Evolutionary conservation across 2,329 filamentous ascomycete species (phyloP), one percentile per base, ranked within the genome.

Genomic region (Ophiosphaerella korrae): DNA sequence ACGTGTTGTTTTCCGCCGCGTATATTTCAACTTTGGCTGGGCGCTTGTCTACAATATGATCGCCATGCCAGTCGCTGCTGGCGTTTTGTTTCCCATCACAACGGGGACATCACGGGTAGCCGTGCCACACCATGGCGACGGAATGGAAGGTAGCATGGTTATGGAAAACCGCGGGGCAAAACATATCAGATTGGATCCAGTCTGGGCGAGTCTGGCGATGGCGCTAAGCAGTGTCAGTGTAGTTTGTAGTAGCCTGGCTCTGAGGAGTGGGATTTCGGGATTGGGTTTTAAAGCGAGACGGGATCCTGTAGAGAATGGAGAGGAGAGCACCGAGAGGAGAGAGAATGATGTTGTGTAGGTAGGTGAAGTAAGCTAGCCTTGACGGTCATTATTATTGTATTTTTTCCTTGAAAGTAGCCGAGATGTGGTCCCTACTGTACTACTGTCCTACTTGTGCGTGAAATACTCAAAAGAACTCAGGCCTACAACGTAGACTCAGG

Each of bases 121-220:
- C 62, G 67, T 57, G 68, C 72, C 57, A 48, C 66, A 68, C 44
- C 57, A 70, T 33, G 66, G 65, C 4, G 39, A 69, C 3, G 66
- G 57, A 0, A 69, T 68, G 67, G 57, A 68, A 37, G 66, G 57
- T 2, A 65, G 64, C 1, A 64, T 69, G 66, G 71, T 64, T 21
- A 79, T 78, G 40, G 70, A 72, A 3, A 64, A 68, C 14, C 48
- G 44, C 7, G 67, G 64, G 2, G 81, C 79, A 1, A 68, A 70
- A 26, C 88, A 88, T 67, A 74, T 91, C 16, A 77, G 83, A 53
- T 75, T 92, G 40, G 87, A 90, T 70, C 89, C 89, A 0, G 89
- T 89, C 1, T 97, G 92, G 92, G 93, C 92, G 5, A 88, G 87
- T 59, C 75, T 96, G 70, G 92, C 92, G 1, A 97, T 97, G 93